These are phyloP conservation scores for Adansonia rubrostipa DNA, from an alignment of 441 rosid species.

Conservation along the genomic window DNA sequence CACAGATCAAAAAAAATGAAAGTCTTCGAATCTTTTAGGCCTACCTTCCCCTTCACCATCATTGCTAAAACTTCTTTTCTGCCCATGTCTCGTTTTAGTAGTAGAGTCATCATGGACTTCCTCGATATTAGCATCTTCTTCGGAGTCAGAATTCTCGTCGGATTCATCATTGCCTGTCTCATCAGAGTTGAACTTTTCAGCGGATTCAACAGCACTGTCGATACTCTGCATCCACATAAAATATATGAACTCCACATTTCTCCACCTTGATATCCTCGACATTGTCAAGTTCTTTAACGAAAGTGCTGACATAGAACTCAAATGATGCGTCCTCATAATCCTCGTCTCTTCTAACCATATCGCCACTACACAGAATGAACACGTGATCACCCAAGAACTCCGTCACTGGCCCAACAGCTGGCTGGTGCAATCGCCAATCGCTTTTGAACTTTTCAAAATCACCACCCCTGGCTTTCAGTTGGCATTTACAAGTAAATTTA, in stretches of 20 bases:
- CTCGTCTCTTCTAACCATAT: background rate
- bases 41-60: background rate
- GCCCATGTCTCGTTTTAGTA: too few relatives aligned
- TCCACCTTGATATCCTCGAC: background rate
- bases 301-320: background rate
- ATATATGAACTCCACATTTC: background rate
- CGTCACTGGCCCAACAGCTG: too few relatives aligned
- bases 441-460: background rate
- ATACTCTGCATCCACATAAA: background rate
- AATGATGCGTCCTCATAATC: background rate
- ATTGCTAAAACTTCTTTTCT: too few relatives aligned
- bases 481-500: background rate
- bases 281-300: too few relatives aligned
- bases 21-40: background rate
- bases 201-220: too few relatives aligned
- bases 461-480: background rate
- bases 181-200: too few relatives aligned
- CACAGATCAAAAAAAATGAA: too few relatives aligned
- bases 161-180: background rate
- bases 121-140: too few relatives aligned
- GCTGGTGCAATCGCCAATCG: background rate
- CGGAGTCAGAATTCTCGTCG: too few relatives aligned
- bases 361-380: background rate
- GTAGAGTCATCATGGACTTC: too few relatives aligned
- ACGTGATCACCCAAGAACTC: background rate